Evolutionary conservation across 2,329 filamentous ascomycete species (phyloP), one percentile per base, ranked within the genome.

Genomic region (Pseudocercospora crystallina): DNA sequence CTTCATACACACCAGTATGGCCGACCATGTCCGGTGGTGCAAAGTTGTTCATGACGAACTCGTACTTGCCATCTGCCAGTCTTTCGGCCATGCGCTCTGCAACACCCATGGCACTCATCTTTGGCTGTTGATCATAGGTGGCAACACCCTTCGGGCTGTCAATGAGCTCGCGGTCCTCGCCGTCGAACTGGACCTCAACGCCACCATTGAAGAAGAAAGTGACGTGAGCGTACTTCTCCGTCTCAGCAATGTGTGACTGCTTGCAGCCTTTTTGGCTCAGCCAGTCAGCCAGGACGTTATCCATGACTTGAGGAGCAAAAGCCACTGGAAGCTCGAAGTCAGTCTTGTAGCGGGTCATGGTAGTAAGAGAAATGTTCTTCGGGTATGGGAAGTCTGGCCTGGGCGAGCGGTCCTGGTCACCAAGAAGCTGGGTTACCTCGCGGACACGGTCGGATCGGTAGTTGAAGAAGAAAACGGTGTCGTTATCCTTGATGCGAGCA

Each of bases 151-250:
- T 92, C 73, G 95, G 95, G 42, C 90, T 96, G 43, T 90, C 85
- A 39, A 99, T 91, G 79, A 96, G 87, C 66, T 99, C 94, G 60
- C 94, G 89, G 57, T 86, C 84, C 76, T 99, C 94, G 41, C 90
- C 86, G 47, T 87, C 84, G 75, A 96, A 99, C 58, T 89, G 88
- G 79, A 96, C 95, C 78, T 99, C 94, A 46, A 96, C 89, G 68
- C 94, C 94, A 51, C 94, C 94, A 76, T 99, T 99, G 85, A 97
- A 97, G 83, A 97, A 97, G 82, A 97, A 97, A 50, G 94, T 97
- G 59, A 99, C 94, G 77, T 99, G 94, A 32, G 94, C 94, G 73
- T 99, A 99, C 80, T 99, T 99, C 75, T 99, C 94, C 2, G 94
- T 99, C 81, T 99, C 94, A 50, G 94, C 94, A 62, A 97, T 83